Base-by-base conservation (phyloP, 257 asterid species). In the Ligustrum vulgare region DNA sequence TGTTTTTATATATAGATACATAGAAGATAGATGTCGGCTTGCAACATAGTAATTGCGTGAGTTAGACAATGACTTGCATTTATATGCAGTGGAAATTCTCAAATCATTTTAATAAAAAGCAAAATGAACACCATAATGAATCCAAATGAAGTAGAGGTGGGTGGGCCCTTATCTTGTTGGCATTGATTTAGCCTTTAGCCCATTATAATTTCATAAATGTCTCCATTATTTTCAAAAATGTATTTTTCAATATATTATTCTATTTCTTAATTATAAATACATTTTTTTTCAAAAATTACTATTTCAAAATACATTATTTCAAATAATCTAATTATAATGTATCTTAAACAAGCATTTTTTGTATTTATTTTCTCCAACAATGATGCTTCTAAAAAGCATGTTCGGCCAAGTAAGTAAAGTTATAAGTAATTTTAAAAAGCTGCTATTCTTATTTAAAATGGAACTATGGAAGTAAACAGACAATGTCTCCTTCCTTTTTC, bases 111-210 rank as follows among this genome's bases (percentile, higher is more conserved):
- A 72, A 54, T 56, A 67, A 23, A 23, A 60, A 10, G 6, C 72
- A 77, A 72, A 71, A 70, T 72, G 67, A 75, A 33, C 56, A 83
- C 86, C 73, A 84, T 23, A 68, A n/a, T n/a, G n/a, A n/a, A 68
- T 77, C 87, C 83, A 84, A 84, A 75, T 45, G 68, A 32, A 74
- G 67, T 47, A 36, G 60, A 83, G 76, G 62, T 51, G 86, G 76
- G 62, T 51, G 86, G 88, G 49, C 75, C 88, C 83, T 6, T 36
- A 34, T 47, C 9, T 76, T 80, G 86, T 82, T 86, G 86, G 84
- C 83, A 49, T 76, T 64, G 71, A 60, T 74, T 77, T 79, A 28
- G 31, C 31, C 31, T 1, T 28, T 28, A 28, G 31, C 1, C 31
- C 31, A 28, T 28, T 28, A 28, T 28, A 28, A 28, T 28, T 28